Evolutionary conservation across 2,329 filamentous ascomycete species (phyloP), one percentile per base, ranked within the genome.

Genomic region (Pyricularia sp.): DNA sequence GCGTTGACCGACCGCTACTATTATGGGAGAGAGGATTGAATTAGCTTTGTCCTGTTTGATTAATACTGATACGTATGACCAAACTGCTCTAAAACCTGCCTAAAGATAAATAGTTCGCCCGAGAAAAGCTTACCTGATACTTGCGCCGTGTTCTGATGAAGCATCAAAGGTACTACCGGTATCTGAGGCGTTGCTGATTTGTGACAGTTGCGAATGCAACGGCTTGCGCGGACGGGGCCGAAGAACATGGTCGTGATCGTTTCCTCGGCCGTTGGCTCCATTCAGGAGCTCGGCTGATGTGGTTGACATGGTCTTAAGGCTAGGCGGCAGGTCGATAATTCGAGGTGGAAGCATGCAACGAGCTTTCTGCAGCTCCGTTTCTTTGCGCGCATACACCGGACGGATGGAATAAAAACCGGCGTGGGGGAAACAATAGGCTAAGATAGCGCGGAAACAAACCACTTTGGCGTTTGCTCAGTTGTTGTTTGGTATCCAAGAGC

Each of bases 1-100:
- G 93, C 4, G 94, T 97, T 17, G 92, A 93, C 70, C 87, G 87
- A 70, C 93, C 92, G 11, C 67, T 68, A 79, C 93, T 96, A 73
- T 55, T 61, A 64, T 17, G 64, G 17, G 64, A n/a, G 65, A 68
- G 4, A n/a, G 36, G 55, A 65, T 70, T 69, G 36, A 55, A 65
- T 70, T 69, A 71, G 70, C 70, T 63, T 63, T 26, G 25, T 63
- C 6, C 23, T 5, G 3, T 63, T 28, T 50, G 17, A n/a, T n/a
- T 2, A 33, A 33, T 10, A 4, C 7, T 33, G 31, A 33, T 10
- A 36, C 1, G 12, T 17, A 36, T 36, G 33, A 17, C n/a, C 58
- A 4, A 28, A 58, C 61, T 59, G 42, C 65, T 20, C 7, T n/a
- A n/a, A n/a, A n/a, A n/a, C n/a, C n/a, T n/a, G n/a, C n/a, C n/a